These are phyloP conservation scores for Acorus gramineus DNA, from an alignment of 106 monocot genomes.

Conservation along the genomic window DNA sequence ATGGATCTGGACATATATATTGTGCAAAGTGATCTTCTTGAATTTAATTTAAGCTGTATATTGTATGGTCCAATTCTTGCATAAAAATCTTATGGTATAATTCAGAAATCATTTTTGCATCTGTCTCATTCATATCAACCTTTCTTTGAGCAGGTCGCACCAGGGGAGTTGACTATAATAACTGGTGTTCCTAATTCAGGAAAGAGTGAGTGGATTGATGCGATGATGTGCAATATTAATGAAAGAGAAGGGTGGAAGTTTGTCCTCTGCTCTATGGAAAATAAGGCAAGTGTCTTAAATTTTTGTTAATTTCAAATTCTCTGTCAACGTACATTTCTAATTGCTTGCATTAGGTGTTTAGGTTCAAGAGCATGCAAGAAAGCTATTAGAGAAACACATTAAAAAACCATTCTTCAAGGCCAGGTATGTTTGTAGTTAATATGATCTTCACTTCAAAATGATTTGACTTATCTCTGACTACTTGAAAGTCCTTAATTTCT, in stretches of 20 bases:
- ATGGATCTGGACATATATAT: too few species aligned
- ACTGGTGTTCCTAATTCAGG: slow-evolving; percentile 94
- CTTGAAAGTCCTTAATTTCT: too few species aligned
- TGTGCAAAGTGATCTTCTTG: too few species aligned
- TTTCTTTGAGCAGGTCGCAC: slow-evolving; percentile 54
- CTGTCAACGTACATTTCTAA: too few species aligned
- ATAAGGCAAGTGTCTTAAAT: slow-evolving; percentile 38
- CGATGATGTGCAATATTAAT: slow-evolving; percentile 85
- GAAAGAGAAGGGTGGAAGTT: slow-evolving; percentile 55
- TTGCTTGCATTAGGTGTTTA: slow-evolving; percentile 13
- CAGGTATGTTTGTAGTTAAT: slow-evolving; percentile 26
- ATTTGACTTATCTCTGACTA: too few species aligned
- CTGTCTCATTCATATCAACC: too few species aligned
- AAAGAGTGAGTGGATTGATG: slow-evolving; percentile 99
- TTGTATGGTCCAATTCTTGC: too few species aligned
- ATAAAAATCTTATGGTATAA: too few species aligned
- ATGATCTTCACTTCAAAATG: not conserved
- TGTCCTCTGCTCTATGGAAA: slow-evolving; percentile 95
- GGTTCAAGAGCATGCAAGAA: slow-evolving; percentile 94
- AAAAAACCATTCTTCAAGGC: slow-evolving; percentile 83
- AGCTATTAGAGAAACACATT: slow-evolving; percentile 85
- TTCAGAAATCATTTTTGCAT: too few species aligned
- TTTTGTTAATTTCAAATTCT: too few species aligned
- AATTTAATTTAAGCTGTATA: too few species aligned
- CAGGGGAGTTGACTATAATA: slow-evolving; percentile 83